These are phyloP conservation scores for Tuber magnatum DNA, from an alignment of 495 filamentous ascomycete species.

Conservation along the genomic window DNA sequence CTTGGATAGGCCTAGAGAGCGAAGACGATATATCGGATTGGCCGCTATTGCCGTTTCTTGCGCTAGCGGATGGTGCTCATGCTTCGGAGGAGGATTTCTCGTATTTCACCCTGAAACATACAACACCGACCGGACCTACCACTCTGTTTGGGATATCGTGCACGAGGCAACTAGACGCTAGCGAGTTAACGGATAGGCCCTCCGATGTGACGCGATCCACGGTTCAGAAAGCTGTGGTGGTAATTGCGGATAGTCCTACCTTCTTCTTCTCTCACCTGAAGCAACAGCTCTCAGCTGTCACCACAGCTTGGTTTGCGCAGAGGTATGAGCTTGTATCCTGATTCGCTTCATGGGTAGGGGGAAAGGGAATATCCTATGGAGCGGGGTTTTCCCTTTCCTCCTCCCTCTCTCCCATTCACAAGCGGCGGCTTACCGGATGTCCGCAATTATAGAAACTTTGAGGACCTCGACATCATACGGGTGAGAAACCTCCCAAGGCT, in stretches of 20 bases:
- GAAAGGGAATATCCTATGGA: background rate
- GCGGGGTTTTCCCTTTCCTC: background rate
- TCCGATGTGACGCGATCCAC: constrained; percentile 90
- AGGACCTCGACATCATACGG: constrained; percentile 65
- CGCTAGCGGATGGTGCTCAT: constrained; percentile 92
- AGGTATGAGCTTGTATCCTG: constrained; percentile 54
- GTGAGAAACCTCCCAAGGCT: constrained; percentile 37
- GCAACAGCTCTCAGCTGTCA: constrained; percentile 69
- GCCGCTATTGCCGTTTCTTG: constrained; percentile 91
- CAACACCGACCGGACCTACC: constrained; percentile 45
- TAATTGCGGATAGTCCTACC: constrained; percentile 76
- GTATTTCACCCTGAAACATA: constrained; percentile 74
- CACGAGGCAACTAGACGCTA: constrained; percentile 80
- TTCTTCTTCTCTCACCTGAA: constrained; percentile 47
- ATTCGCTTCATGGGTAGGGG: background rate
- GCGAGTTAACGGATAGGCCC: constrained; percentile 64
- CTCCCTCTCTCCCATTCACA: constrained; percentile 21
- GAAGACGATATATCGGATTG: constrained; percentile 82
- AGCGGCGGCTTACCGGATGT: constrained; percentile 16
- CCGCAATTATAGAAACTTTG: constrained; percentile 53
- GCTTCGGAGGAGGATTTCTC: constrained; percentile 91
- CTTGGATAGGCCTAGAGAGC: constrained; percentile 75
- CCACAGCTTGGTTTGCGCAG: constrained; percentile 93
- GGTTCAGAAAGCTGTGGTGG: constrained; percentile 97
- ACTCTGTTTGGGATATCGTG: constrained; percentile 96